Base-by-base conservation (phyloP, 2,329 filamentous ascomycete species). In the Xylariomycetidae sp. region DNA sequence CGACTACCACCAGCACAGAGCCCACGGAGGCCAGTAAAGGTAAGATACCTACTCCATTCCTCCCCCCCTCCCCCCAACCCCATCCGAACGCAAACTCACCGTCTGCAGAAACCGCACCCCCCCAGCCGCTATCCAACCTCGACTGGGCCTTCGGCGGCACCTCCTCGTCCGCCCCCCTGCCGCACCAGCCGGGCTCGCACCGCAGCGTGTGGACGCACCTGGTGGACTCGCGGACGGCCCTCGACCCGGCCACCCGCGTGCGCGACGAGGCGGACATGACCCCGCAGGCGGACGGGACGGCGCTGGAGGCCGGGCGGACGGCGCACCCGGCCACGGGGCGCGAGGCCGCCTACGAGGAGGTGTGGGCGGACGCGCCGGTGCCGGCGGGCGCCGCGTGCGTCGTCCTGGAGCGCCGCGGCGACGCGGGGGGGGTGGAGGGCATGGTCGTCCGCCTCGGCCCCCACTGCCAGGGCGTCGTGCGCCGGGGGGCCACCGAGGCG, bases 131-230 rank as follows among this genome's bases (percentile, higher is more conserved):
- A 6, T 42, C 54, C 13, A 48, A 61, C 1, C 61, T 84, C 2
- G 77, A 83, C 45, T 84, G 80, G 80, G 79, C 71, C 4, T 79
- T 83, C 43, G 74, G 72, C 0, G 79, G 79, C 2, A 65, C 56
- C 1, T 73, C 74, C 0, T 61, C 37, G 8, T 67, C 63, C 1
- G 40, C 46, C 36, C 46, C 5, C 39, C 42, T n/a, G n/a, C n/a
- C n/a, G n/a, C n/a, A n/a, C n/a, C n/a, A n/a, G n/a, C n/a, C n/a
- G 23, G 51, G 51, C 25, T 38, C 36, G 29, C 53, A 48, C 1
- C 63, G 61, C 44, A 62, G 64, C 0, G 56, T 49, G 0, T 83
- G 77, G 70, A 51, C 53, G 3, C 53, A 23, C 53, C 74, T 72
- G 69, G 60, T 83, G 22, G 74, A 81, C 52, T 74, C 68, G 10